These are phyloP conservation scores for Amphirosellinia nigrospora DNA, from an alignment of 495 filamentous ascomycete genomes.

Conservation along the genomic window DNA sequence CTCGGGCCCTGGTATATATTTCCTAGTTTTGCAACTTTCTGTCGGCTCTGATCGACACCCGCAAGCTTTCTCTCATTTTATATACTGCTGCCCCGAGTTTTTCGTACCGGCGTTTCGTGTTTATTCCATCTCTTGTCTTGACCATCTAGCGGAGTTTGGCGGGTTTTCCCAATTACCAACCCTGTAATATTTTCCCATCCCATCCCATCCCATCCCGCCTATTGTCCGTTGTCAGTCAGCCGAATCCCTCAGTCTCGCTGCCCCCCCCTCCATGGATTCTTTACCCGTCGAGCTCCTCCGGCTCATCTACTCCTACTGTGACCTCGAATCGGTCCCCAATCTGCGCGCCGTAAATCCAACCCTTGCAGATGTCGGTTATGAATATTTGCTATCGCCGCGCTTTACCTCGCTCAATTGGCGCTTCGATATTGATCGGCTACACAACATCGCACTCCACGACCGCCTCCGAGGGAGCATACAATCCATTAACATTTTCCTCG, in stretches of 20 bases:
- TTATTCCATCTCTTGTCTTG: conserved; percentile 18
- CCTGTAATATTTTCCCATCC: conserved; percentile 10
- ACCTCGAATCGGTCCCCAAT: conserved; percentile 43
- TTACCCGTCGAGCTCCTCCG: conserved; percentile 56
- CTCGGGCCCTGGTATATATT: conserved; percentile 14
- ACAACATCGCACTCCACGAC: conserved; percentile 50
- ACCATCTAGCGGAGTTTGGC: conserved; percentile 36
- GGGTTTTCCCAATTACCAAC: conserved; percentile 14
- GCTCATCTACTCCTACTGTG: conserved; percentile 54
- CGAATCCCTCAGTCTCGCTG: conserved; percentile 6
- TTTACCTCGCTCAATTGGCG: conserved; percentile 54
- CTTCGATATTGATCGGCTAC: conserved; percentile 52
- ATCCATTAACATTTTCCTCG: conserved; percentile 53
- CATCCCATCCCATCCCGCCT: conserved; percentile 27
- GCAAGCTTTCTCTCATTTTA: conserved; percentile 29
- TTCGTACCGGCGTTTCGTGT: conserved; percentile 34
- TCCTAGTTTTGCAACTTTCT: conserved; percentile 11
- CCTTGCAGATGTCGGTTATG: conserved; percentile 53
- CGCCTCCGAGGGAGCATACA: conserved; percentile 49
- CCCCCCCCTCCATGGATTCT: conserved; percentile 37
- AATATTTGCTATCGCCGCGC: conserved; percentile 47
- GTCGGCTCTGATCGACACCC: conserved; percentile 28
- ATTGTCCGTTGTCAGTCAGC: conserved; percentile 7
- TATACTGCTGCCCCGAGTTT: conserved; percentile 27
- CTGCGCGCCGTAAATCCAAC: conserved; percentile 47